phyloP scores from a whole-genome alignment of 306 rosid genomes.

The Gastrolobium villosum region DNA sequence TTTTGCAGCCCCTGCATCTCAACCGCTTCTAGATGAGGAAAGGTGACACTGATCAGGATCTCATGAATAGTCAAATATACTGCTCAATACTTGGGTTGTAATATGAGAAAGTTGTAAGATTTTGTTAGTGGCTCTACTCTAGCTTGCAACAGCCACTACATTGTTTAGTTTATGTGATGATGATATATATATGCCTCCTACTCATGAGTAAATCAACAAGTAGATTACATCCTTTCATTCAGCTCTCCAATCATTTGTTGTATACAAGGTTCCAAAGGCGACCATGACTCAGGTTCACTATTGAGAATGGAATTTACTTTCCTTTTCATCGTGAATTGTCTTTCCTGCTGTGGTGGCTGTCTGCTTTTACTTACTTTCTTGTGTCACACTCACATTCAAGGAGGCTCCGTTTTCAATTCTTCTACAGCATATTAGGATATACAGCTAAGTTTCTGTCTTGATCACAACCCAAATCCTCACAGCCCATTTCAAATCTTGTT shows the following conservation, averaged over 20 bases:
- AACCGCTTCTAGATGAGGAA: conserved; percentile 66
- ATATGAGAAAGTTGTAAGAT: conserved; percentile 17
- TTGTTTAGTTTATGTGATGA: conserved; percentile 45
- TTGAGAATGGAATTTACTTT: conserved; percentile 25
- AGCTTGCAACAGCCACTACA: conserved; percentile 48
- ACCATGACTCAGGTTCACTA: conserved; percentile 12
- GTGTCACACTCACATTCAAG: conserved; percentile 20
- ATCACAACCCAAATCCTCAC: conserved; percentile 12
- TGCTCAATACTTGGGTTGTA: conserved; percentile 35
- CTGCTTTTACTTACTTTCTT: conserved; percentile 25
- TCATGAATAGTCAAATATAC: conserved; percentile 43
- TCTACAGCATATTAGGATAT: conserved; percentile 36
- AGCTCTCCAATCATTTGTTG: conserved; percentile 30
- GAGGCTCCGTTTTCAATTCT: conserved; percentile 18
- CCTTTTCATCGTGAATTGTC: conserved; percentile 7
- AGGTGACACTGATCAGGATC: conserved; percentile 53
- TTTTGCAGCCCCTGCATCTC: conserved; percentile 63
- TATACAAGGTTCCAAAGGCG: conserved; percentile 24
- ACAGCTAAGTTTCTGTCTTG: conserved; percentile 17
- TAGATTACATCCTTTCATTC: conserved; percentile 39
- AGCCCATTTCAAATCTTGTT: conserved; percentile 32
- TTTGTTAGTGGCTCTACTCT: conserved; percentile 39
- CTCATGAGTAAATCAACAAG: conserved; percentile 40
- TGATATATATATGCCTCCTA: conserved; percentile 39
- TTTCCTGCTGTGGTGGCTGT: conserved; percentile 25